A percentile compares a stretch with the other conserved stretches of the same genome.
Evolutionary conservation across 1,284 basidiomycete species (phyloP).

Genomic region (Puccinia coronata): DNA sequence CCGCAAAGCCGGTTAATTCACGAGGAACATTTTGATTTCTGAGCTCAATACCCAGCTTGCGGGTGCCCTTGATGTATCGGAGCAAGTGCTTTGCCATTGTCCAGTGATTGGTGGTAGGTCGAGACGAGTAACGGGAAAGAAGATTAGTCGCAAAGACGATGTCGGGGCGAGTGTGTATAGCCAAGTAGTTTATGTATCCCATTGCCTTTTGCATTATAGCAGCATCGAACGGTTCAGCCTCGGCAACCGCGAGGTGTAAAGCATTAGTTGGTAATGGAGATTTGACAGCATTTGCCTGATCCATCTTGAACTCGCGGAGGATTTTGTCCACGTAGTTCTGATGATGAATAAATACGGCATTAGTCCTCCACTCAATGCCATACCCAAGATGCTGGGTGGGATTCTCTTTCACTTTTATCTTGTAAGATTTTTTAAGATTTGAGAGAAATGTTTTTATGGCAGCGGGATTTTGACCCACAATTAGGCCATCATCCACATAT

Average conservation of each 20-base stretch:
- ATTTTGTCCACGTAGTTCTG: background rate
- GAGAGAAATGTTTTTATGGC: background rate
- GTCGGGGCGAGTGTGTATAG: background rate
- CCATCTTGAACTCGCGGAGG: background rate
- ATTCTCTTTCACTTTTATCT: background rate
- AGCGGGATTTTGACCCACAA: background rate
- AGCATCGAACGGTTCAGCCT: background rate
- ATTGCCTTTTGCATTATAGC: background rate
- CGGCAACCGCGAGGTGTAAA: background rate
- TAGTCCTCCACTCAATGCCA: background rate
- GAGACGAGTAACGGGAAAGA: background rate
- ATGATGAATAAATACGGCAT: slow-evolving; percentile 8
- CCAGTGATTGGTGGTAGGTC: background rate
- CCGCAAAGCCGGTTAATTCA: background rate
- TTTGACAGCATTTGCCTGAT: background rate
- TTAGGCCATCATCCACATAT: slow-evolving; percentile 30
- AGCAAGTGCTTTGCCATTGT: background rate
- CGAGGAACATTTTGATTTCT: background rate
- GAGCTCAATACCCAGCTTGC: too few relatives aligned
- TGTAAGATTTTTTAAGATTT: background rate
- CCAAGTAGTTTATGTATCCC: slow-evolving; percentile 5
- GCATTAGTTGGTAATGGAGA: background rate
- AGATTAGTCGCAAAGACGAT: background rate
- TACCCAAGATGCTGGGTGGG: slow-evolving; percentile 15
- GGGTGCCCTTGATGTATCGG: background rate